These are phyloP conservation scores for Cryptosporidium sp. DNA, from an alignment of 169 alveolate genomes.

Conservation along the genomic window DNA sequence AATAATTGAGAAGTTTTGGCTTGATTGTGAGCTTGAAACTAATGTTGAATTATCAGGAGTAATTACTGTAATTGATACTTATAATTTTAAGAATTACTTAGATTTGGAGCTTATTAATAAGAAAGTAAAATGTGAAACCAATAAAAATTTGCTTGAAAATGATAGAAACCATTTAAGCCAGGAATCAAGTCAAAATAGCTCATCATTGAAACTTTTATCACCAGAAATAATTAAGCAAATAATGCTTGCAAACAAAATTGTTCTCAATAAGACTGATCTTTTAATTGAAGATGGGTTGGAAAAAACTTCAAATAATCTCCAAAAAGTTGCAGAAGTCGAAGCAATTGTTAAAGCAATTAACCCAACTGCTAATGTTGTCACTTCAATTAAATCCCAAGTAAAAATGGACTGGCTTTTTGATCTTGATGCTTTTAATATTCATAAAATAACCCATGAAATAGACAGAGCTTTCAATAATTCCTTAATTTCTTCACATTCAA, in stretches of 20 bases:
- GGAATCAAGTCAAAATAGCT: neutral
- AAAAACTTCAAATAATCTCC: neutral
- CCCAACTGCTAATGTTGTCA: slow-evolving; percentile 43
- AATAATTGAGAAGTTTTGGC: slow-evolving; percentile 85
- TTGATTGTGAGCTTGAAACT: slow-evolving; percentile 82
- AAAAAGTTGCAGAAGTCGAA: neutral
- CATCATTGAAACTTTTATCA: slow-evolving; percentile 14
- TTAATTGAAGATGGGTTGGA: neutral
- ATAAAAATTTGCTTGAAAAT: neutral
- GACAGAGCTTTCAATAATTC: slow-evolving; percentile 38
- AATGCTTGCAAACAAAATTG: slow-evolving; percentile 84
- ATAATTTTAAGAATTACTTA: slow-evolving; percentile 58
- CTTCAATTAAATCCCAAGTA: slow-evolving; percentile 34
- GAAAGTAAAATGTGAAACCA: neutral
- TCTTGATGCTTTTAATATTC: slow-evolving; percentile 45
- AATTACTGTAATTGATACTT: slow-evolving; percentile 81
- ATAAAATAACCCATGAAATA: slow-evolving; percentile 19
- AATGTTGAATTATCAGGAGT: slow-evolving; percentile 81
- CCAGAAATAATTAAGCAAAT: slow-evolving; percentile 80
- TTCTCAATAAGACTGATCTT: slow-evolving; percentile 84
- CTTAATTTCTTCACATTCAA: neutral
- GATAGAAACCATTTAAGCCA: neutral
- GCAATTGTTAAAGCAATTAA: slow-evolving; percentile 48
- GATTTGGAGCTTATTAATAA: slow-evolving; percentile 14
- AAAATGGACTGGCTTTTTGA: slow-evolving; percentile 70